Percentiles rank a stretch among this genome's conserved stretches.
These are phyloP conservation scores for Wilcoxina mikolae DNA, from an alignment of 495 filamentous ascomycete genomes.

Conservation along the genomic window DNA sequence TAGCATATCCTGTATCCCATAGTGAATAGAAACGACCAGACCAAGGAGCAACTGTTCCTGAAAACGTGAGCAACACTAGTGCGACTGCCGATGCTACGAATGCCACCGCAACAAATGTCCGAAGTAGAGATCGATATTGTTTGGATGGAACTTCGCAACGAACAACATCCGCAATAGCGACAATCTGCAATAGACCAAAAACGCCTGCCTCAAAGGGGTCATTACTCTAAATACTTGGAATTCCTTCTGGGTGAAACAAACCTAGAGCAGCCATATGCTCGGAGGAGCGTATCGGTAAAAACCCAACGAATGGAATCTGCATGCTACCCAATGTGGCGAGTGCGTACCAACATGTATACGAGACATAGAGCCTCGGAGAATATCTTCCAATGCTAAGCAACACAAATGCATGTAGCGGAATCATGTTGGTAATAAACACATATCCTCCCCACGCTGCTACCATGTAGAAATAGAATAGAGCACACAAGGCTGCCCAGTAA, in stretches of 20 bases:
- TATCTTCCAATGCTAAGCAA: slow-evolving; percentile 94
- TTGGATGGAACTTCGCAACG: slow-evolving; percentile 73
- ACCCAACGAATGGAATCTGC: slow-evolving; percentile 99
- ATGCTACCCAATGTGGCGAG: slow-evolving; percentile 94
- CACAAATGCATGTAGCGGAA: slow-evolving; percentile 91
- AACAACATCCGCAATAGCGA: slow-evolving; percentile 84
- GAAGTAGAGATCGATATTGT: slow-evolving; percentile 79
- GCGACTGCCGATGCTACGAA: slow-evolving; percentile 54
- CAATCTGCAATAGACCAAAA: slow-evolving; percentile 88
- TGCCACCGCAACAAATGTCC: slow-evolving; percentile 61
- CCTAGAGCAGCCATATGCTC: slow-evolving; percentile 97
- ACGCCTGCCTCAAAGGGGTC: slow-evolving; percentile 68
- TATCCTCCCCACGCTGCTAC: slow-evolving; percentile 99
- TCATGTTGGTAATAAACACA: slow-evolving; percentile 97
- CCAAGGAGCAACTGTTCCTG: slow-evolving; percentile 92
- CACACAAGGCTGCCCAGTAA: slow-evolving; percentile 88
- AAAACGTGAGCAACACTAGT: slow-evolving; percentile 67
- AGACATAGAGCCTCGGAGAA: slow-evolving; percentile 84
- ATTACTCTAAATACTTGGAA: not conserved
- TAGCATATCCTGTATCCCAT: slow-evolving; percentile 98
- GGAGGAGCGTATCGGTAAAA: slow-evolving; percentile 87
- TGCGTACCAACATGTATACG: slow-evolving; percentile 96
- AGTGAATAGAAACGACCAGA: slow-evolving; percentile 98
- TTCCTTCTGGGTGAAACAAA: slow-evolving; percentile 32
- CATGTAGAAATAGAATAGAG: slow-evolving; percentile 99